Conservation (phyloP, 768 basidiomycete genomes). For the Tephrocybe rancida region DNA sequence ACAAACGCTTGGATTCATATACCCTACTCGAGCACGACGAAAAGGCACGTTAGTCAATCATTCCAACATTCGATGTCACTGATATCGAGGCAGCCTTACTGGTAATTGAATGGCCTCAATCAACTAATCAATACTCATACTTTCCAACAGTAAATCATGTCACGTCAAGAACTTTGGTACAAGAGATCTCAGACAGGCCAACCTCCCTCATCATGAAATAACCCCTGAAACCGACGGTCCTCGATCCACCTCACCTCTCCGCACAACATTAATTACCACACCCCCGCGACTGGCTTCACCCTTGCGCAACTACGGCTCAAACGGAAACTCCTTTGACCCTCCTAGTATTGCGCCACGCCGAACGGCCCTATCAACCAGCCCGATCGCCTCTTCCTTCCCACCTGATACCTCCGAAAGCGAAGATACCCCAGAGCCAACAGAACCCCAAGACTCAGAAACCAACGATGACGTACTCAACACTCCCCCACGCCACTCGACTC, state of each 20-base stretch:
- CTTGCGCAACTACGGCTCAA: slow-evolving; percentile 15
- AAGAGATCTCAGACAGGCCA: slow-evolving; percentile 69
- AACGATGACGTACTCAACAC: background rate
- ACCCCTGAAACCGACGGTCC: slow-evolving; percentile 21
- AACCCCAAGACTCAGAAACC: background rate
- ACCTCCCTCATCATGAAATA: slow-evolving; percentile 56
- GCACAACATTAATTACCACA: slow-evolving; percentile 19
- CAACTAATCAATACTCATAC: background rate
- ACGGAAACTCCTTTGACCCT: background rate
- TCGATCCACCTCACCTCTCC: slow-evolving; percentile 21
- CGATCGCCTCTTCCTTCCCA: slow-evolving; percentile 34
- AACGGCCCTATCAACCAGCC: slow-evolving; percentile 32
- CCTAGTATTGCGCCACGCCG: slow-evolving; percentile 12
- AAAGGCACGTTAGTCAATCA: slow-evolving; percentile 50
- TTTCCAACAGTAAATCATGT: slow-evolving; percentile 68
- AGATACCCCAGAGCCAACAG: background rate
- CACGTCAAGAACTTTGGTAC: slow-evolving; percentile 82
- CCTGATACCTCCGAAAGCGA: slow-evolving; percentile 6
- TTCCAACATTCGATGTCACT: background rate
- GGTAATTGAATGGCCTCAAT: slow-evolving; percentile 31
- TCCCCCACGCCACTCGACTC: background rate
- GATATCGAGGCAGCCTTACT: slow-evolving; percentile 45
- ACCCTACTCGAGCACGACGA: slow-evolving; percentile 83
- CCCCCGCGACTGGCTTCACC: slow-evolving; percentile 34
- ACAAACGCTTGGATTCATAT: slow-evolving; percentile 76